Evolutionary conservation across 129 eudicot species (phyloP).

Genomic region (Centrapalus pauciflorus): DNA sequence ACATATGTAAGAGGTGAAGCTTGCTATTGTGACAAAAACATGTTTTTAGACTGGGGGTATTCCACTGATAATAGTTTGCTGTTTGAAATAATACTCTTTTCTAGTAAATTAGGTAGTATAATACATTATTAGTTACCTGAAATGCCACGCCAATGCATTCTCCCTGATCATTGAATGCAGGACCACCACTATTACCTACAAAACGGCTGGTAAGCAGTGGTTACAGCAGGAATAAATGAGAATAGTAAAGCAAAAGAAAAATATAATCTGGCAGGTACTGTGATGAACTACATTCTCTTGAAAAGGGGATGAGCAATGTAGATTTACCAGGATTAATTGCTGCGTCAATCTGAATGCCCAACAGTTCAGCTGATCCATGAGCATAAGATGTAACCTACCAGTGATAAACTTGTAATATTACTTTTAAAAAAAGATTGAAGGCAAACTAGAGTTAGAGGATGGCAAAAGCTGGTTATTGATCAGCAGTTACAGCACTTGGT

Average conservation of each 20-base stretch:
- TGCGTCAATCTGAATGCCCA: slow-evolving; percentile 97
- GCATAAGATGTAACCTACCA: slow-evolving; percentile 95
- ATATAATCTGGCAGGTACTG: not conserved
- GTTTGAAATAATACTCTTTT: slow-evolving; percentile 10
- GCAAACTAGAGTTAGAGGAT: too few relatives aligned
- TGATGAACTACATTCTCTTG: not conserved
- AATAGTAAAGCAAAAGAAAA: slow-evolving; percentile 9
- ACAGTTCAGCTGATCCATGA: slow-evolving; percentile 87
- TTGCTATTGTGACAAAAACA: not conserved
- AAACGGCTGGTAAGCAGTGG: slow-evolving; percentile 32
- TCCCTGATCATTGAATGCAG: slow-evolving; percentile 95
- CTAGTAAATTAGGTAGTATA: slow-evolving; percentile 1
- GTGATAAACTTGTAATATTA: not conserved
- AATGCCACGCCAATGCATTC: slow-evolving; percentile 98
- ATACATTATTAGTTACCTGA: slow-evolving; percentile 58
- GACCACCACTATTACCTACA: slow-evolving; percentile 99
- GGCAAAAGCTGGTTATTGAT: too few relatives aligned
- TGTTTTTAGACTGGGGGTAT: not conserved
- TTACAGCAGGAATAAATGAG: slow-evolving; percentile 20
- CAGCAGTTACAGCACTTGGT: too few relatives aligned
- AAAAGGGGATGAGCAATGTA: not conserved
- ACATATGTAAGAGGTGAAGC: slow-evolving; percentile 3
- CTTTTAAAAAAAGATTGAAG: not conserved
- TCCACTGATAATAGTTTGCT: not conserved
- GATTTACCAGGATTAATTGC: slow-evolving; percentile 91